Evolutionary conservation across 257 asterid genomes (phyloP), one percentile per base, ranked within the genome.

Genomic region (Gardenia jasminoides): DNA sequence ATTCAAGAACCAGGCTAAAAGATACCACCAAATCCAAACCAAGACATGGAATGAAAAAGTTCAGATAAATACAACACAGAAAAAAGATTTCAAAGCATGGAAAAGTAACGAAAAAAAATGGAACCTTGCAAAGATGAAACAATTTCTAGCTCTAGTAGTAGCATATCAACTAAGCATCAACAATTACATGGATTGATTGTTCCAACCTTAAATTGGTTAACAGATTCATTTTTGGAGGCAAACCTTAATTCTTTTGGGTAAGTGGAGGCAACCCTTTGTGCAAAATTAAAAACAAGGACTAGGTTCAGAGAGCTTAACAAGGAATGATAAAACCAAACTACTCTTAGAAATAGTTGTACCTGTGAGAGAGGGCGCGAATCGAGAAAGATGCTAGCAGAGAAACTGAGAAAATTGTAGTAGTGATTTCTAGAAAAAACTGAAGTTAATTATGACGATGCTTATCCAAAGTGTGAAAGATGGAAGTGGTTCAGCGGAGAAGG

Each of bases 151-250:
- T 46, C 1, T 8, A 44, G 47, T 44, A 46, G 41, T 36, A 6
- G 24, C 13, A 70, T 1, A 2, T 7, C 15, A 76, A 76, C n/a
- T 17, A 8, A 44, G 39, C 36, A 75, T 43, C 71, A 61, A 75
- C 44, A 44, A 43, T 43, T 61, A 43, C 62, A 62, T 26, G 61
- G 72, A 46, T 9, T 26, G 7, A 6, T 10, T 17, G 11, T 54
- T n/a, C 24, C 12, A 62, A 44, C 79, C 44, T 24, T 43, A 76
- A 62, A 64, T 68, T 44, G 36, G 46, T 16, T 48, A 76, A 28
- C 41, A n/a, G 56, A 75, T 48, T n/a, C n/a, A 75, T 39, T 75
- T 47, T 43, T 8, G 62, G 64, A 16, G 44, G 61, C 62, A 76
- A 36, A 36, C 41, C 41, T 36, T 36, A 2, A 36, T 36, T 36